These are phyloP conservation scores for Rubia yunnanensis DNA, from an alignment of 257 asterid species.

Conservation along the genomic window DNA sequence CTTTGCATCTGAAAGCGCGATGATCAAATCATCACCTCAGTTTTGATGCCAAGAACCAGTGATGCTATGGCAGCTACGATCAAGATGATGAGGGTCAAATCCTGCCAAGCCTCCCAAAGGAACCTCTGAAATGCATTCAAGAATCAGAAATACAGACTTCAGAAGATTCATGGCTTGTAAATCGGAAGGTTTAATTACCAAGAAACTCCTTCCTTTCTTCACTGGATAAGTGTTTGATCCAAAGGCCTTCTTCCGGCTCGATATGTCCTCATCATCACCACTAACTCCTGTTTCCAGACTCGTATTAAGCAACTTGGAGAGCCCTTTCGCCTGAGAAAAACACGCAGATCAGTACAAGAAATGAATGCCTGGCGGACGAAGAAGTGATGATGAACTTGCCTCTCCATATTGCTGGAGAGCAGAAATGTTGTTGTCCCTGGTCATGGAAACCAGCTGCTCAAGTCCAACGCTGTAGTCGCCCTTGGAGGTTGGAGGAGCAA, in stretches of 20 bases:
- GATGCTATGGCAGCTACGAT: conserved; percentile 80
- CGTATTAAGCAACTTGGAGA: conserved; percentile 58
- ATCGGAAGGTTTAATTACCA: conserved; percentile 34
- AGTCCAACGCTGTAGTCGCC: conserved; percentile 63
- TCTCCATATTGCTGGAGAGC: conserved; percentile 81
- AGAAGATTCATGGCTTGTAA: background rate
- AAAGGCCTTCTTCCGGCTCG: conserved; percentile 45
- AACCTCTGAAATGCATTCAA: conserved; percentile 39
- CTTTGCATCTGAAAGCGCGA: background rate
- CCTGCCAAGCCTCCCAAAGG: conserved; percentile 99
- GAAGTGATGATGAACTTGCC: conserved; percentile 32
- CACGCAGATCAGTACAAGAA: background rate
- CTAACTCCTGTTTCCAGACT: conserved; percentile 49
- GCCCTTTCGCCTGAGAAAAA: conserved; percentile 51
- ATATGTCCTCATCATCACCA: conserved; percentile 47
- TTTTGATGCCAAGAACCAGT: conserved; percentile 76
- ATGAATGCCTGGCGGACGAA: background rate
- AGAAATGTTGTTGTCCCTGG: conserved; percentile 55
- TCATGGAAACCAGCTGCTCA: conserved; percentile 70
- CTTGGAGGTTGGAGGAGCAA: conserved; percentile 45
- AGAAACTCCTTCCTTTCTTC: conserved; percentile 74
- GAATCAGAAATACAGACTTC: conserved; percentile 9
- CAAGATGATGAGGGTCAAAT: conserved; percentile 79
- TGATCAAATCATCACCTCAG: conserved; percentile 39
- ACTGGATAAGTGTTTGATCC: conserved; percentile 91